phyloP scores from a whole-genome alignment of 2,329 filamentous ascomycete species.

The Blastomyces parvus region DNA sequence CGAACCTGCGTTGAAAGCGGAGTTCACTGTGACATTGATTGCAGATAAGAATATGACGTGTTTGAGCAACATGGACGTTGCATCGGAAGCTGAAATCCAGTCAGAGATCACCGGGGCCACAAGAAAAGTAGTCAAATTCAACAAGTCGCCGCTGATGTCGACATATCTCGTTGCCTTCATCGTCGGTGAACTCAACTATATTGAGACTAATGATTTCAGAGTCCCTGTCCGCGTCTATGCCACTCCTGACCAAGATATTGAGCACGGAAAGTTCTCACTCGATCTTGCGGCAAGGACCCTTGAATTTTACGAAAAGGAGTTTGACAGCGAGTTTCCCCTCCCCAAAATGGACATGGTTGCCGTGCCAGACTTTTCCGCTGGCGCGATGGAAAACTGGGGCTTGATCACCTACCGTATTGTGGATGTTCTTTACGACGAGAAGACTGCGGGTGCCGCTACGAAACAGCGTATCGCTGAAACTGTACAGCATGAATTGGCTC shows the following conservation, averaged over 20 bases:
- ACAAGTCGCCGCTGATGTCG: slow-evolving; percentile 86
- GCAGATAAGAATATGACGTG: slow-evolving; percentile 87
- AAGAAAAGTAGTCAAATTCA: slow-evolving; percentile 85
- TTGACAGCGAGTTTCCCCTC: slow-evolving; percentile 74
- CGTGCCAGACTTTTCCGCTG: slow-evolving; percentile 89
- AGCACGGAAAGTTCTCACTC: slow-evolving; percentile 82
- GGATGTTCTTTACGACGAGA: slow-evolving; percentile 82
- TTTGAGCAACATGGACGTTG: slow-evolving; percentile 93
- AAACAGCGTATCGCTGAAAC: slow-evolving; percentile 93
- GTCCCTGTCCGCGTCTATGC: slow-evolving; percentile 91
- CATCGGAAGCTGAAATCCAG: slow-evolving; percentile 62
- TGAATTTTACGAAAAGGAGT: slow-evolving; percentile 91
- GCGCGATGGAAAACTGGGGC: slow-evolving; percentile 98
- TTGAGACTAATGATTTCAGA: slow-evolving; percentile 84
- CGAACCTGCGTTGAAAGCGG: slow-evolving; percentile 86
- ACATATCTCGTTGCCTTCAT: slow-evolving; percentile 93
- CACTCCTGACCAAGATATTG: slow-evolving; percentile 78
- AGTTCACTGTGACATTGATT: slow-evolving; percentile 82
- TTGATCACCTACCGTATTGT: slow-evolving; percentile 91
- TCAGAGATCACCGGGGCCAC: slow-evolving; percentile 53
- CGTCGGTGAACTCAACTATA: slow-evolving; percentile 84
- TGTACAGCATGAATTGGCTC: slow-evolving; percentile 91
- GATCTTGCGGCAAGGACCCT: slow-evolving; percentile 82
- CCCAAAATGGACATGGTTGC: slow-evolving; percentile 97
- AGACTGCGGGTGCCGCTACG: slow-evolving; percentile 74